A percentile compares a stretch with the other conserved stretches of the same genome.
phyloP scores from a whole-genome alignment of 2,329 filamentous ascomycete genomes.

The Clonostachys sp. region DNA sequence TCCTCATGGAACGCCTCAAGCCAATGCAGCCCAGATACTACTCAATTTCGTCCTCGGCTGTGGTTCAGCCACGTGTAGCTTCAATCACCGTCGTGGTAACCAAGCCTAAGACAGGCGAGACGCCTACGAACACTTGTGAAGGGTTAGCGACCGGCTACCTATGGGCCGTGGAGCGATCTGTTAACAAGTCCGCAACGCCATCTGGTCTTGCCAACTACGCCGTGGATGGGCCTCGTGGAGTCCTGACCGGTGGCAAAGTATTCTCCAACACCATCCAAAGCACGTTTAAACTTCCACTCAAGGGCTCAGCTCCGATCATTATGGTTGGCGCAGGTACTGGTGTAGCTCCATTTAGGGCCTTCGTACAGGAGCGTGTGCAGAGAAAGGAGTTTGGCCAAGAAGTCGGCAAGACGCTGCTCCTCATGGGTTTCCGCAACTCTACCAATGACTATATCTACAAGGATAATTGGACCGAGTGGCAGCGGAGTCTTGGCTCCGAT shows the following conservation, averaged over 20 bases:
- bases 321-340: slow-evolving; percentile 13
- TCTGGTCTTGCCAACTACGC: slow-evolving; percentile 27
- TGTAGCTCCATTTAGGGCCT: slow-evolving; percentile 27
- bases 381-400: slow-evolving; percentile 4
- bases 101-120: slow-evolving; percentile 7
- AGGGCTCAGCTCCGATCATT: slow-evolving; percentile 59
- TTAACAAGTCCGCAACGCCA: slow-evolving; percentile 73
- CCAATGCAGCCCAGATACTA: slow-evolving; percentile 56
- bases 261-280: slow-evolving; percentile 23
- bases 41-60: slow-evolving; percentile 54
- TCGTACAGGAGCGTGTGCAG: slow-evolving; percentile 5
- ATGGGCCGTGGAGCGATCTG: slow-evolving; percentile 77
- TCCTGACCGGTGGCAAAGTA: slow-evolving; percentile 30
- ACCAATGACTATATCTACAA: not conserved
- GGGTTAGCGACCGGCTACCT: slow-evolving; percentile 19
- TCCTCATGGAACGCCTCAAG: slow-evolving; percentile 86
- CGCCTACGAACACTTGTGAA: slow-evolving; percentile 35
- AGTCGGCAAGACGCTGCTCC: slow-evolving; percentile 3
- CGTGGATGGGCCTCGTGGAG: slow-evolving; percentile 70
- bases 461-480: slow-evolving; percentile 48
- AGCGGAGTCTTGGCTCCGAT: slow-evolving; percentile 77
- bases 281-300: slow-evolving; percentile 35
- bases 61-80: slow-evolving; percentile 12
- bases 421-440: slow-evolving; percentile 11
- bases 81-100: slow-evolving; percentile 14